These are phyloP conservation scores for Theobroma cacao DNA, from an alignment of 345 rosid species.

Conservation along the genomic window DNA sequence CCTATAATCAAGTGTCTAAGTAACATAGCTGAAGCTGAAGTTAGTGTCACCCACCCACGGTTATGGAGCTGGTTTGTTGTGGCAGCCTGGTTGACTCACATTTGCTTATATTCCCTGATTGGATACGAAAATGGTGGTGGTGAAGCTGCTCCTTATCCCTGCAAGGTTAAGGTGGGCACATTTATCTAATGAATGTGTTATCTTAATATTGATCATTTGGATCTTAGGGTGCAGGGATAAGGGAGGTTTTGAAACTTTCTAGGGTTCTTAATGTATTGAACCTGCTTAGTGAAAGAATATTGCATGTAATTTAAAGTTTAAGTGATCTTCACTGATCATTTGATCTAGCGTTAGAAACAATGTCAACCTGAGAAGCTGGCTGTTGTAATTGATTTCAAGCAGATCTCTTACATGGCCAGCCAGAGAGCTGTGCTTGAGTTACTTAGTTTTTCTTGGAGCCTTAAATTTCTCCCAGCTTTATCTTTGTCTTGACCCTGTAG, in stretches of 20 bases:
- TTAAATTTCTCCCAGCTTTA: not conserved
- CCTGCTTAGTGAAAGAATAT: constrained; percentile 1
- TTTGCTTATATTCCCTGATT: constrained; percentile 31
- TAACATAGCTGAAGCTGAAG: constrained; percentile 54
- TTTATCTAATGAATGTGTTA: constrained; percentile 77
- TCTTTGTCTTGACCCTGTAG: not conserved
- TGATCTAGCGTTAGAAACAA: not conserved
- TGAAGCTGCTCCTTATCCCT: constrained; percentile 88
- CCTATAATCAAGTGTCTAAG: constrained; percentile 37
- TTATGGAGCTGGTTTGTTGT: constrained; percentile 75
- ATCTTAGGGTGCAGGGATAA: constrained; percentile 93
- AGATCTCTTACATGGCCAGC: not conserved
- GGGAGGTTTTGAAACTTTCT: constrained; percentile 34
- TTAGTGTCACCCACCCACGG: constrained; percentile 59
- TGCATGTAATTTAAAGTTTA: not conserved
- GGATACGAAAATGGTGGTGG: constrained; percentile 40
- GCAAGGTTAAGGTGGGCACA: constrained; percentile 99
- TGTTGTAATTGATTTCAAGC: not conserved
- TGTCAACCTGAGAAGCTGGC: not conserved
- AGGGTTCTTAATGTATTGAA: constrained; percentile 4
- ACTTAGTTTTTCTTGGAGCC: constrained; percentile 2
- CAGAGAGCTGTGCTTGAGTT: not conserved
- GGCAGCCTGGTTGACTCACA: constrained; percentile 94
- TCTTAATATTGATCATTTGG: constrained; percentile 63
- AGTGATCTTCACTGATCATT: not conserved